Conservation (phyloP, 805 yeast genomes). For the Wickerhamiella dianesei region DNA sequence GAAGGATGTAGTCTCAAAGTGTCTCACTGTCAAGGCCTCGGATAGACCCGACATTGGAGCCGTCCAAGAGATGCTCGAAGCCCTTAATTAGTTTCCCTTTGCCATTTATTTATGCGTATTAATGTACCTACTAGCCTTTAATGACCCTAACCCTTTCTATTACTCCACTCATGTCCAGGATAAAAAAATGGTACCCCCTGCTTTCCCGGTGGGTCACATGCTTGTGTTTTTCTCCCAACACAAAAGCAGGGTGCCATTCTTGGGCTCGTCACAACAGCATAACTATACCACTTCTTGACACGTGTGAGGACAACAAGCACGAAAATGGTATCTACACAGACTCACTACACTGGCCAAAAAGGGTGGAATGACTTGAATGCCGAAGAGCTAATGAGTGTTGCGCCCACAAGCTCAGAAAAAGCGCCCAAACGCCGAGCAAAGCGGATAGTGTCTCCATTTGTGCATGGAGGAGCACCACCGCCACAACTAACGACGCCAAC, state of each 20-base stretch:
- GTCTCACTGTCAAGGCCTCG: conserved; percentile 49
- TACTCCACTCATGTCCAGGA: not conserved
- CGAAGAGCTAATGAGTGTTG: conserved; percentile 7
- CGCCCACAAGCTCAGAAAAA: not conserved
- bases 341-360: conserved; percentile 17
- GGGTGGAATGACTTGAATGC: conserved; percentile 21
- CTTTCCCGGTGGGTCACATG: not conserved
- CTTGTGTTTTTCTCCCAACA: too few species aligned
- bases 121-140: not conserved
- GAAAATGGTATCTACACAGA: conserved; percentile 17
- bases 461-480: not conserved
- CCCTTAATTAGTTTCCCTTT: not conserved
- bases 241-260: too few species aligned
- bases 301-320: not conserved
- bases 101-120: not conserved
- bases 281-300: not conserved
- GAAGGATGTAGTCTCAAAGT: conserved; percentile 40
- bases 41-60: conserved; percentile 53
- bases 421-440: not conserved
- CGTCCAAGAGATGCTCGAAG: conserved; percentile 27
- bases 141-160: not conserved
- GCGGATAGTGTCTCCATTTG: not conserved
- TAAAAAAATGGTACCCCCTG: not conserved
- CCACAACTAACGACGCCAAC: not conserved
- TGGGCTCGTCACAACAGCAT: not conserved